Base-by-base conservation (phyloP, 768 basidiomycete genomes). In the Tulasnella sp. region DNA sequence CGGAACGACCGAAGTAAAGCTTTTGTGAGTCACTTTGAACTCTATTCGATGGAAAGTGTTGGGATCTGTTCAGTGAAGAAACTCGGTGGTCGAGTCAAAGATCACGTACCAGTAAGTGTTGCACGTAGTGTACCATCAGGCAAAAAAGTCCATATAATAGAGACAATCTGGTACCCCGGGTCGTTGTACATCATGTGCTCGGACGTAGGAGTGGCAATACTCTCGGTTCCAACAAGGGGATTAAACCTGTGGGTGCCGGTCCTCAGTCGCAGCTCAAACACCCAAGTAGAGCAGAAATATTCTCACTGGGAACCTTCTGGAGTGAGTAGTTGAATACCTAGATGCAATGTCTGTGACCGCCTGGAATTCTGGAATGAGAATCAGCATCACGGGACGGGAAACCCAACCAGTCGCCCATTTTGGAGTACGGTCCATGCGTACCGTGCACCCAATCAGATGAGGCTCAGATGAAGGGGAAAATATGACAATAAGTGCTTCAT, bases 151-250 rank as follows among this genome's bases (percentile, higher is more conserved):
- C 62, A 31, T 14, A 68, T 2, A 34, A 2, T 36, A 10, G 62
- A 68, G 12, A 68, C n/a, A 31, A 36, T 14, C 34, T 68, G 62
- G 34, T 36, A 27, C 14, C 14, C n/a, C n/a, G n/a, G n/a, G n/a
- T n/a, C n/a, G n/a, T 27, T 21, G 27, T 9, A 7, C 2, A 0
- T 1, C 4, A 8, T 21, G 7, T 0, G 1, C n/a, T n/a, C n/a
- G 27, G 27, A 8, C 7, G 3, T 18, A 34, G 62, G 62, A 34
- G 9, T 16, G 4, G 62, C 5, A 9, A 12, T 8, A n/a, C n/a
- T n/a, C 16, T 5, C 12, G 1, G 9, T 27, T n/a, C 62, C 34
- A 36, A 68, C 34, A 34, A 68, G 62, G 62, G 62, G 27, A 52
- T 68, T 27, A n/a, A 68, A n/a, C 12, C 62, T 68, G 27, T 16